phyloP scores from a whole-genome alignment of 2,329 filamentous ascomycete genomes.

The Colletotrichum agaves region DNA sequence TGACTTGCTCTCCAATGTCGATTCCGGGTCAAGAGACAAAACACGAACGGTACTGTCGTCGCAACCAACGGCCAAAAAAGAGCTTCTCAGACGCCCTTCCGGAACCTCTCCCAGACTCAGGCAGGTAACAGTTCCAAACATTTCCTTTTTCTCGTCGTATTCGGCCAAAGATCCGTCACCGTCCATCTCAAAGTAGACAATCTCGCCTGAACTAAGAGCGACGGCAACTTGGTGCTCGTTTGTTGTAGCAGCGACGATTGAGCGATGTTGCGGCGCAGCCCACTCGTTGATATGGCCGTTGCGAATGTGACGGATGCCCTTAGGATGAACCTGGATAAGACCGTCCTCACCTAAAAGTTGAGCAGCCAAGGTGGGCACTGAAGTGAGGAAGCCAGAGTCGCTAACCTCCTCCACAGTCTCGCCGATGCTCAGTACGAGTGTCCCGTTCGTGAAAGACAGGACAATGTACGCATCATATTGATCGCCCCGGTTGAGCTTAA shows the following conservation, averaged over 20 bases:
- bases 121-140: constrained; percentile 95
- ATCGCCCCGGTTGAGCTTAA: constrained; percentile 83
- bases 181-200: constrained; percentile 98
- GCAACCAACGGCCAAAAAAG: constrained; percentile 94
- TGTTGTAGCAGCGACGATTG: constrained; percentile 92
- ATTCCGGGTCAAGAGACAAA: constrained; percentile 88
- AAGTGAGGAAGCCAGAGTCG: constrained; percentile 90
- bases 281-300: constrained; percentile 87
- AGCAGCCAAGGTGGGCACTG: constrained; percentile 89
- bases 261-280: constrained; percentile 91
- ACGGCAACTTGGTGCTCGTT: constrained; percentile 95
- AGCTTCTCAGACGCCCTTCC: constrained; percentile 87
- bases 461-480: constrained; percentile 95
- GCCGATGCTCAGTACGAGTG: constrained; percentile 91
- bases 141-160: constrained; percentile 93
- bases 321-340: constrained; percentile 94
- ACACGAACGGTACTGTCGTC: constrained; percentile 97
- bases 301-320: constrained; percentile 91
- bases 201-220: constrained; percentile 93
- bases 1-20: constrained; percentile 91
- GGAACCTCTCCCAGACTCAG: constrained; percentile 94
- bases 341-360: constrained; percentile 95
- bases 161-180: constrained; percentile 89
- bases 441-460: constrained; percentile 90
- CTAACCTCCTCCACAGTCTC: constrained; percentile 97